Evolutionary conservation across 2,329 filamentous ascomycete genomes (phyloP), one percentile per base, ranked within the genome.

Genomic region (Colletotrichum sp.): DNA sequence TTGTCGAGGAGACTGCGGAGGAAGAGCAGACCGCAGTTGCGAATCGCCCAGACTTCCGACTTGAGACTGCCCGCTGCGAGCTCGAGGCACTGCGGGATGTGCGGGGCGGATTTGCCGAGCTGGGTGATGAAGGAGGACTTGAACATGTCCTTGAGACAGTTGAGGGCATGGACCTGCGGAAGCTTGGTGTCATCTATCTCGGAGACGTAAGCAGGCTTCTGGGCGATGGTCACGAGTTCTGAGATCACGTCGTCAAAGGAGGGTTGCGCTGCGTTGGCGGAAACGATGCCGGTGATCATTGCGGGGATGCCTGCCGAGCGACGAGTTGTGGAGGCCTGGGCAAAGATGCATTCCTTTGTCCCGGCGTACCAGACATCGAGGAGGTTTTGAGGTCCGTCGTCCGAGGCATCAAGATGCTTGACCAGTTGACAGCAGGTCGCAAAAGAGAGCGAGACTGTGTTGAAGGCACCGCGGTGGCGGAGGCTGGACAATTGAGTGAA

Each of bases 131-230:
- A 91, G 0, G 95, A 95, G 79, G 93, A 96, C 73, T 95, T 96
- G 84, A 98, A 97, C 3, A 98, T 93, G 78, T 98, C 96, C 82
- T 97, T 97, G 73, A 99, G 87, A 76, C 95, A 98, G 82, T 99
- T 99, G 82, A 98, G 90, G 0, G 97, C 96, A 83, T 99, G 97
- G 0, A 99, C 97, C 84, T 99, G 96, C 1, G 96, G 94, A 6
- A 99, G 86, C 55, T 94, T 93, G 3, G 90, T 90, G 34, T 90
- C 91, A 74, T 93, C 92, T 1, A 90, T 92, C 75, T 91, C 89
- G 1, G 89, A 87, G 57, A 90, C 87, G 12, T 83, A 85, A 5
- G 90, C 90, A 66, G 90, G 88, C 26, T 86, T 84, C 28, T 87
- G 84, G 8, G 93, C 91, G 69, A 95, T 92, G 5, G 84, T 82